Base-by-base conservation (phyloP, 179 eudicot species). In the Sideroxylon spinosum region DNA sequence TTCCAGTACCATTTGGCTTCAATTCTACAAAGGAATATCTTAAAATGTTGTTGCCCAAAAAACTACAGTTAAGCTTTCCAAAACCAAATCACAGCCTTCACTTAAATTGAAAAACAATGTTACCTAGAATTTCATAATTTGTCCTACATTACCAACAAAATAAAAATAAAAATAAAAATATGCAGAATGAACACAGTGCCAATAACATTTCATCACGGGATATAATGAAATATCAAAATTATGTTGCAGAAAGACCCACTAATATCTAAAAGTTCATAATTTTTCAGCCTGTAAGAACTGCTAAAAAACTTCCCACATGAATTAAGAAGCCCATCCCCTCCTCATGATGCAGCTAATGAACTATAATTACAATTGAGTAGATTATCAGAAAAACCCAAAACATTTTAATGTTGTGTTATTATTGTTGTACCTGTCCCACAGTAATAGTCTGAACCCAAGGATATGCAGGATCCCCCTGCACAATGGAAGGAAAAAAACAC, bases 391-490 rank as follows among this genome's bases (percentile, higher is more conserved):
- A 28, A 13, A 65, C 1, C 6, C n/a, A 13, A 11, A 63, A 20
- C 22, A 22, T 7, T 20, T 25, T 63, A 13, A 63, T 20, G 9
- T 68, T n/a, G 12, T 26, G 44, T 7, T 11, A 50, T 29, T 28
- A 75, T 14, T 63, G 46, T 7, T 55, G 9, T 76, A 87, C 90
- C 87, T 85, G 71, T 79, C 82, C 84, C 50, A 66, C 70, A 28
- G 84, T 85, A 69, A 83, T 61, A 66, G 48, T 77, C 53, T 81
- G 75, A 55, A 81, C 82, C 83, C 82, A 85, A 77, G 84, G 64
- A 76, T 81, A 81, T 20, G 81, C 44, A 22, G 75, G 23, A 67
- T 81, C 83, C 53, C 59, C 72, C 86, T 84, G 82, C 53, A 55
- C 77, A 69, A 81, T 26, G 25, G 19, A 67, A 20, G 28, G 66